Base-by-base conservation (phyloP, 108 stramenopile species). In the Mayamaea pseudoterrestris region DNA sequence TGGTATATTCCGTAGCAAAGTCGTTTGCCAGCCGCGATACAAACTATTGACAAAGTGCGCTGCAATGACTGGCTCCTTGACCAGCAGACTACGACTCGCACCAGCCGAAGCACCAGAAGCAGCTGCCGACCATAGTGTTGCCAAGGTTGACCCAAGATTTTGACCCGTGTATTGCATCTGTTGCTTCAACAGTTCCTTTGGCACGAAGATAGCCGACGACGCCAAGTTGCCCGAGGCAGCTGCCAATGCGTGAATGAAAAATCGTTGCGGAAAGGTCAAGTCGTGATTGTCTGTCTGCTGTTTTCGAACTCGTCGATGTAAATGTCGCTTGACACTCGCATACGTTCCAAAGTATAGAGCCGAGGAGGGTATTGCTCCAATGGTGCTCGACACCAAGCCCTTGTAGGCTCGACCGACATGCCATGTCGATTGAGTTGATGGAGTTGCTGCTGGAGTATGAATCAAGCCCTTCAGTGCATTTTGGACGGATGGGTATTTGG, bases 261-360 rank as follows among this genome's bases (percentile, higher is more conserved):
- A 42, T 57, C 72, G 28, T 5, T 21, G 27, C 40, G 21, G 5
- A 7, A 40, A n/a, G 16, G 31, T 60, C 42, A 18, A 25, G 14
- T 26, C 20, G 11, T 25, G 9, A 7, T 26, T 16, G 6, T 28
- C 41, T 9, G 25, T 16, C 23, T 42, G 16, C 2, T 24, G 6
- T 39, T 17, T 12, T 16, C n/a, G 20, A 21, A 21, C n/a, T 4
- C 14, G 8, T 21, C 37, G 34, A 5, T 17, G 17, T 2, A 51
- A 21, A 11, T 42, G 17, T 13, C 26, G 31, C 57, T 85, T 85
- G 25, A 64, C 60, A 31, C 56, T 42, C 56, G 76, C 78, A 55
- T 85, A 85, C 25, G 72, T 60, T 7, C 78, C 78, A 64, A 85
- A 85, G 49, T 85, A 85, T 1, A 85, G 57, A 4, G 78, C 78